Conservation (phyloP, 768 basidiomycete genomes). For the Termitomyces sp. region DNA sequence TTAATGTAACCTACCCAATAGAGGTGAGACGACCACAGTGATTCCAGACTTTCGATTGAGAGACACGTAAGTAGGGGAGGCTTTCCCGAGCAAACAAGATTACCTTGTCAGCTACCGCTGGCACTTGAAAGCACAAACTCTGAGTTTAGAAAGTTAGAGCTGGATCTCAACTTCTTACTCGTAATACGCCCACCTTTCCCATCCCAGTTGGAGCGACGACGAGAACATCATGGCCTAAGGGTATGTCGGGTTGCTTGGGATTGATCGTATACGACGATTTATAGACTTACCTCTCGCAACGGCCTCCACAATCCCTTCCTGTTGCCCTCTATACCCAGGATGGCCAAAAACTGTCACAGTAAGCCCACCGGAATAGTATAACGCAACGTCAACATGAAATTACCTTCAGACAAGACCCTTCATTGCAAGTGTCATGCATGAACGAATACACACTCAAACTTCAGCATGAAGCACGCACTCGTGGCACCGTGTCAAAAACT, state of each 20-base stretch:
- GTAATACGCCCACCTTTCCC: conserved; percentile 58
- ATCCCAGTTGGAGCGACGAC: conserved; percentile 85
- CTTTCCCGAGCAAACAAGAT: not conserved
- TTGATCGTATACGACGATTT: not conserved
- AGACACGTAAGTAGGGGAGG: not conserved
- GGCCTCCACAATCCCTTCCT: conserved; percentile 69
- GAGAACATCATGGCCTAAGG: conserved; percentile 62
- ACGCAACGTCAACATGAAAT: not conserved
- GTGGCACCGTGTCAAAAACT: not conserved
- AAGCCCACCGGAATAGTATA: not conserved
- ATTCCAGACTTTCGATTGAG: conserved; percentile 47
- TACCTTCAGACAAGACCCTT: conserved; percentile 15
- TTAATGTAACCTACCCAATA: conserved; percentile 47
- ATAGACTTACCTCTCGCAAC: conserved; percentile 49
- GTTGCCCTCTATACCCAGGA: conserved; percentile 66
- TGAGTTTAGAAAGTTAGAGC: conserved; percentile 18
- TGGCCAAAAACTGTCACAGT: conserved; percentile 59
- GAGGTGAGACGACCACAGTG: conserved; percentile 72
- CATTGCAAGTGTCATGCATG: not conserved
- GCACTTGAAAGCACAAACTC: conserved; percentile 86
- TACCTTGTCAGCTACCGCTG: conserved; percentile 64
- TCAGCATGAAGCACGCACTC: not conserved
- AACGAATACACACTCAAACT: not conserved
- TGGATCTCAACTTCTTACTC: not conserved
- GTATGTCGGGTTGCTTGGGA: not conserved